Evolutionary conservation across 2,329 filamentous ascomycete species (phyloP).

Genomic region (Aspergillus intermedius): DNA sequence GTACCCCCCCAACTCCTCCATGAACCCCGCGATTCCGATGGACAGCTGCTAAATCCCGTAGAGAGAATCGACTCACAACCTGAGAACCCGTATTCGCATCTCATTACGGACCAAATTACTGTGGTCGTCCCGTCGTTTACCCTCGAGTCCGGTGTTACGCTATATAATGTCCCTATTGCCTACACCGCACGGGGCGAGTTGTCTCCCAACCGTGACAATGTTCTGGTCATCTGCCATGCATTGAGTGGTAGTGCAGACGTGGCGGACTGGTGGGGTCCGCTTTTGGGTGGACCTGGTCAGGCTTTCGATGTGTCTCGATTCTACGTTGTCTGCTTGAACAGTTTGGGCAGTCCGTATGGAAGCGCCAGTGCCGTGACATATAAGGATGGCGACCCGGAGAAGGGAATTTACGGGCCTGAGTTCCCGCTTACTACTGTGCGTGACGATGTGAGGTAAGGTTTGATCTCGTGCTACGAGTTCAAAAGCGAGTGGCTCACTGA

Average conservation of each 20-base stretch:
- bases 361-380: conserved; percentile 59
- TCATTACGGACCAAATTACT: conserved; percentile 85
- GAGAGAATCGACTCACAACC: conserved; percentile 58
- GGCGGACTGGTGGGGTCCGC: conserved; percentile 51
- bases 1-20: conserved; percentile 18
- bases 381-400: conserved; percentile 68
- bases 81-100: conserved; percentile 81
- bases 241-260: conserved; percentile 51
- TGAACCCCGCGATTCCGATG: conserved; percentile 6
- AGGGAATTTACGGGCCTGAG: conserved; percentile 83
- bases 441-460: conserved; percentile 81
- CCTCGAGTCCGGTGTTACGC: conserved; percentile 81
- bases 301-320: conserved; percentile 50
- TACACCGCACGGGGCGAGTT: conserved; percentile 58
- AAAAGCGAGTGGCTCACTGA: conserved; percentile 3
- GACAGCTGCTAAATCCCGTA: conserved; percentile 50
- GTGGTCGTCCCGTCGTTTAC: conserved; percentile 83
- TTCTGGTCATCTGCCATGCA: conserved; percentile 55
- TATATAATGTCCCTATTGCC: conserved; percentile 66
- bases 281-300: conserved; percentile 48
- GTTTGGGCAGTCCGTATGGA: conserved; percentile 50
- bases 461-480: background rate
- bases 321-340: conserved; percentile 50
- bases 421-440: conserved; percentile 93
- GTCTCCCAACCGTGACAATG: conserved; percentile 53